Conservation (phyloP, 345 rosid genomes). For the Lenwebbia sp. region DNA sequence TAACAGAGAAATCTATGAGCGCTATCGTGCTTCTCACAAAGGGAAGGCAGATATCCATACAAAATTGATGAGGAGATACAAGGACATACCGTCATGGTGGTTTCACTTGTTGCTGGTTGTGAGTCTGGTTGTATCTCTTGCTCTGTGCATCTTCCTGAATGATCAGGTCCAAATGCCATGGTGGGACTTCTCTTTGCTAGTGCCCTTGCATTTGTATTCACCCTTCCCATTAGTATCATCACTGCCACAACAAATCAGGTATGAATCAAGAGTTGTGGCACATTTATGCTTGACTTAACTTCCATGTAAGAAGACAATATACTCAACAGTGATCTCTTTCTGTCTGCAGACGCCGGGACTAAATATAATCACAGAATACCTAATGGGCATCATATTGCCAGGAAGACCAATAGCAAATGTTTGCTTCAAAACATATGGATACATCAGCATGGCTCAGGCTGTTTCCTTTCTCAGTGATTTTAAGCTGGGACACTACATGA, state of each 20-base stretch:
- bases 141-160: conserved; percentile 53
- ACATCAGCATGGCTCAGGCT: conserved; percentile 87
- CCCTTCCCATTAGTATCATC: conserved; percentile 80
- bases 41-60: conserved; percentile 83
- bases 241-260: conserved; percentile 95
- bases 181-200: conserved; percentile 82
- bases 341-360: conserved; percentile 67
- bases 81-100: conserved; percentile 93
- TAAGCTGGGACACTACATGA: conserved; percentile 96
- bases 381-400: conserved; percentile 74
- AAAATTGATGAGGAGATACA: conserved; percentile 60
- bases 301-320: neutral
- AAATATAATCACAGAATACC: conserved; percentile 83
- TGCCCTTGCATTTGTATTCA: conserved; percentile 65
- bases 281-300: neutral
- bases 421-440: conserved; percentile 83
- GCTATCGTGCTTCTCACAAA: conserved; percentile 50
- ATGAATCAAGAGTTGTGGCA: neutral
- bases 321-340: neutral
- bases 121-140: conserved; percentile 43
- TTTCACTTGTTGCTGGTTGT: conserved; percentile 39
- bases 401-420: conserved; percentile 92
- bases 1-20: conserved; percentile 56
- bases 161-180: conserved; percentile 89
- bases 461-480: conserved; percentile 85